phyloP scores from a whole-genome alignment of 148 eudicot genomes.

The Cornus suecica region DNA sequence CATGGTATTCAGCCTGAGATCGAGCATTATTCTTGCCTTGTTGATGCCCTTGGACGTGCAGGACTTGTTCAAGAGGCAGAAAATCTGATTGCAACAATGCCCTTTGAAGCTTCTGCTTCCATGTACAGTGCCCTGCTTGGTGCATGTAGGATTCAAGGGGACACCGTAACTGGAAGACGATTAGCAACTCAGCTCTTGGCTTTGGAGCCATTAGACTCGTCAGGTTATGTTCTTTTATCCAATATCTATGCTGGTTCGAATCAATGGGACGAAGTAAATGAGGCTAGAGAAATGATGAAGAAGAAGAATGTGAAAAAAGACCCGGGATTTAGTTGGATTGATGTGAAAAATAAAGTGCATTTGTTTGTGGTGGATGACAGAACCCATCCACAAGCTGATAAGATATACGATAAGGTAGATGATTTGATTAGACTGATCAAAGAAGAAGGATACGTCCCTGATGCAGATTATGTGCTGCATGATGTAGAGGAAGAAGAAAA shows the following conservation, averaged over 20 bases:
- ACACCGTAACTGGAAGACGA: conserved; percentile 18
- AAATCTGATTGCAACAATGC: conserved; percentile 17
- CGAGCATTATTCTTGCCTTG: conserved; percentile 20
- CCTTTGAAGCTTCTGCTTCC: conserved; percentile 18
- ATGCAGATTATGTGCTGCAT: conserved; percentile 5
- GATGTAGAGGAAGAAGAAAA: conserved; percentile 14
- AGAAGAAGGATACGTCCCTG: conserved; percentile 13
- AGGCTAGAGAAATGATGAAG: conserved; percentile 16
- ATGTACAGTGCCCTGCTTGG: conserved; percentile 21
- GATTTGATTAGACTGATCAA: conserved; percentile 12
- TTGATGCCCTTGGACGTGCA: conserved; percentile 21
- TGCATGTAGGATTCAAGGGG: conserved; percentile 20
- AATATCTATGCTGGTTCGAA: conserved; percentile 16
- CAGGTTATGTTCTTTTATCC: conserved; percentile 22
- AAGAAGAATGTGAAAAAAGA: conserved; percentile 21
- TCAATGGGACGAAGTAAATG: conserved; percentile 11
- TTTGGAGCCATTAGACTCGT: conserved; percentile 16
- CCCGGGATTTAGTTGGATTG: conserved; percentile 22
- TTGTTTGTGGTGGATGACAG: conserved; percentile 12
- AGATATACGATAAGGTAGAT: conserved; percentile 14
- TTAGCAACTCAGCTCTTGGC: conserved; percentile 12
- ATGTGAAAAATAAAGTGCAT: conserved; percentile 15
- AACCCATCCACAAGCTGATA: conserved; percentile 7
- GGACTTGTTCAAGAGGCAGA: conserved; percentile 21
- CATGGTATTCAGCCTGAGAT: conserved; percentile 17